phyloP scores from a whole-genome alignment of 306 rosid genomes.

The Leucaena leucocephala region DNA sequence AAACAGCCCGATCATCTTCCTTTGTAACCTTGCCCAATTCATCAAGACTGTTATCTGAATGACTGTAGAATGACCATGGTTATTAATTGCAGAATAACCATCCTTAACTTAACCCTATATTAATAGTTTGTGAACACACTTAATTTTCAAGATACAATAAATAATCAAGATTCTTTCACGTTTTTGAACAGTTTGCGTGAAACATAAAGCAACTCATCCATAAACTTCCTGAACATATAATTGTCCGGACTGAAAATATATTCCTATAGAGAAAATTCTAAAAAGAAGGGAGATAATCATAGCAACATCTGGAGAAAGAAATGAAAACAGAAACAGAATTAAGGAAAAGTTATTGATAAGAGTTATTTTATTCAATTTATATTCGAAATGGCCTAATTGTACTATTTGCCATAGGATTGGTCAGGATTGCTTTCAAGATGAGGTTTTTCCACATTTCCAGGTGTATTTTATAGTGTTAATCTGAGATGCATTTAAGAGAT shows the following conservation, averaged over 20 bases:
- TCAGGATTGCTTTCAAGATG: not conserved
- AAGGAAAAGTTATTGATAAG: not conserved
- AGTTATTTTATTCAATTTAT: not conserved
- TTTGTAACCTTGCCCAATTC: constrained; percentile 79
- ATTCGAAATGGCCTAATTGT: not conserved
- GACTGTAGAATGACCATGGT: constrained; percentile 50
- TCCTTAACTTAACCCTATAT: not conserved
- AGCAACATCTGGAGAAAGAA: not conserved
- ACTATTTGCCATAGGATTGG: not conserved
- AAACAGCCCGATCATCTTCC: constrained; percentile 82
- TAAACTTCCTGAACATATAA: not conserved
- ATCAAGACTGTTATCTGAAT: constrained; percentile 78
- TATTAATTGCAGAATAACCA: not conserved
- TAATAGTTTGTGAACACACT: not conserved
- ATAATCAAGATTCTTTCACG: not conserved
- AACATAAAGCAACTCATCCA: not conserved
- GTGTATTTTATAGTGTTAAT: not conserved
- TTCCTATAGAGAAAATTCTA: not conserved
- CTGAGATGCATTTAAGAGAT: not conserved
- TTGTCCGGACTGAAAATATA: not conserved
- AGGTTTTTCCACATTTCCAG: not conserved
- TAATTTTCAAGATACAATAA: not conserved
- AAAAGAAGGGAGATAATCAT: not conserved
- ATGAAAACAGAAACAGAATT: not conserved
- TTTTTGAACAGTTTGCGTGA: not conserved